Conservation (phyloP, 208 protist species). For the Leishmania gerbilli region DNA sequence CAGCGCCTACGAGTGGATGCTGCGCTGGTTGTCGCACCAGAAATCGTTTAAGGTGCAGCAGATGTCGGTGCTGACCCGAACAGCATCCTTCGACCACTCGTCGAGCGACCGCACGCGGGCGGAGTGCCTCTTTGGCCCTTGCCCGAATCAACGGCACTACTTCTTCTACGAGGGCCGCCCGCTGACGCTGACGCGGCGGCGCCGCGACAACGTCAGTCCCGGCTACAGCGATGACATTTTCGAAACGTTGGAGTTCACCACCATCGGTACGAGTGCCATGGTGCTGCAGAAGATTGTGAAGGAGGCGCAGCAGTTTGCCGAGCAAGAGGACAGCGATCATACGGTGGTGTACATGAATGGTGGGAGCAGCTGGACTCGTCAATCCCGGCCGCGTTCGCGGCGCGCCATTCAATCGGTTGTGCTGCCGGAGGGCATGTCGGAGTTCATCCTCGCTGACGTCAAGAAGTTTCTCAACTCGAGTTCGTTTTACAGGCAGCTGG, state of each 20-base stretch:
- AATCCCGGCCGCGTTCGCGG: slow-evolving; percentile 65
- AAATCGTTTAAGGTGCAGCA: slow-evolving; percentile 74
- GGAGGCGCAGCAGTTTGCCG: slow-evolving; percentile 63
- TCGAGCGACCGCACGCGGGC: slow-evolving; percentile 65
- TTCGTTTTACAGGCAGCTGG: slow-evolving; percentile 91
- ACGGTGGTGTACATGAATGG: slow-evolving; percentile 88
- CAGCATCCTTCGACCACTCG: slow-evolving; percentile 48
- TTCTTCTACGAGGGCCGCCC: slow-evolving; percentile 81
- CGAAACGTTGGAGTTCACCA: slow-evolving; percentile 80
- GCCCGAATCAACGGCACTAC: slow-evolving; percentile 78
- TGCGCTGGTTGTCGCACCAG: slow-evolving; percentile 81
- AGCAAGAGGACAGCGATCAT: slow-evolving; percentile 69
- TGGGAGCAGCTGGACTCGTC: slow-evolving; percentile 74
- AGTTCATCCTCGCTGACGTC: slow-evolving; percentile 80
- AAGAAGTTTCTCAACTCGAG: slow-evolving; percentile 76
- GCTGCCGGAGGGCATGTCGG: slow-evolving; percentile 58
- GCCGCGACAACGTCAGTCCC: slow-evolving; percentile 53
- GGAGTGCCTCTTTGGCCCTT: slow-evolving; percentile 74
- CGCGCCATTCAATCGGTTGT: slow-evolving; percentile 92
- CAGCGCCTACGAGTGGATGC: slow-evolving; percentile 81
- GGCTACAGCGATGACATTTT: slow-evolving; percentile 79
- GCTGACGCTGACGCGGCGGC: slow-evolving; percentile 74
- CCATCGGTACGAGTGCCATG: slow-evolving; percentile 51
- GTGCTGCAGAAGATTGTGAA: slow-evolving; percentile 76
- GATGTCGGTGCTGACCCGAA: slow-evolving; percentile 71